Base-by-base conservation (phyloP, 441 rosid species). In the Viola pubescens region DNA sequence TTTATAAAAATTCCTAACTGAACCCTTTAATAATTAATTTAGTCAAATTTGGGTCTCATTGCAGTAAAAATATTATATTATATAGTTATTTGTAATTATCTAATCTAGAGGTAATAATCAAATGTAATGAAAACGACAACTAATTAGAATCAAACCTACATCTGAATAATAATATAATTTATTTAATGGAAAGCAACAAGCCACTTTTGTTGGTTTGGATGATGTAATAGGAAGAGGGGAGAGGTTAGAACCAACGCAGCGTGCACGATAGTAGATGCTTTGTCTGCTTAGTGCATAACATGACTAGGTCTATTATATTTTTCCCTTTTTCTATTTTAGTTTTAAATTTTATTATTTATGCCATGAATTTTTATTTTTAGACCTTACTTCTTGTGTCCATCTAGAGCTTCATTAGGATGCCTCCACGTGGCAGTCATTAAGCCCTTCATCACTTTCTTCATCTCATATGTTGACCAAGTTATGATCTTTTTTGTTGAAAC, bases 361-460 rank as follows among this genome's bases (percentile, higher is more conserved):
- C 3, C 34, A 26, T 26, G 34, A 26, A 26, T 5, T 5, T 48
- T 10, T 2, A 19, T 44, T 50, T 69, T 71, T 41, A 48, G 53
- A 67, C 45, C 40, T 13, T 77, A 48, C 57, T 5, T 48, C 37
- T 66, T 79, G 86, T 72, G 13, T 50, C 70, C 59, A 52, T 70
- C 13, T 47, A 5, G 57, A 62, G 61, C 49, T 57, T 60, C 53
- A 54, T 63, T 61, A 40, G 26, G 60, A 65, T 64, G 66, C 68
- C 79, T 78, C 86, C 89, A 84, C 48, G 72, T 79, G 86, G 81
- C 76, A 63, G 34, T 9, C 39, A 44, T 19, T 49, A 54, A 59
- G 40, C 67, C 73, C 48, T 34, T 52, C 47, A 0, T 11, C 7
- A 45, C 43, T 44, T 58, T 49, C 37, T 55, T 26, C 34, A 26